Evolutionary conservation across 495 filamentous ascomycete species (phyloP).

Genomic region (Haplographium delicatum): DNA sequence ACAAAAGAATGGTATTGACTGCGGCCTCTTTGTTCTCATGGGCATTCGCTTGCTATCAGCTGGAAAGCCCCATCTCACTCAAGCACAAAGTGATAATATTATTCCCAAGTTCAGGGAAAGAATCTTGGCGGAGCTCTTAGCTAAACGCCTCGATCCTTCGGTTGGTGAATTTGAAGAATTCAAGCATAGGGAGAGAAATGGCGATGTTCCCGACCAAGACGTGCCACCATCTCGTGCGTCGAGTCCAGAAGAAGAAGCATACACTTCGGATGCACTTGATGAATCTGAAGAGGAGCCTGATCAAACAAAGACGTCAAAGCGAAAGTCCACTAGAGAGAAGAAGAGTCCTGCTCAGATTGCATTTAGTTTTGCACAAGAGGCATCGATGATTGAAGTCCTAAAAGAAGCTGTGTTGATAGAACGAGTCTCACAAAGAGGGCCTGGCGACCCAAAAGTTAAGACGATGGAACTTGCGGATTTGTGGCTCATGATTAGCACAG

Average conservation of each 20-base stretch:
- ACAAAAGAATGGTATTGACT: not conserved
- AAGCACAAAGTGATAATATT: not conserved
- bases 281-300: too few relatives aligned
- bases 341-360: too few relatives aligned
- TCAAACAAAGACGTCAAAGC: too few relatives aligned
- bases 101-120: not conserved
- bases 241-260: too few relatives aligned
- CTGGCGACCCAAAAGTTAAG: not conserved
- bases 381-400: slow-evolving; percentile 4
- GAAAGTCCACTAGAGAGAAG: too few relatives aligned
- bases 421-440: not conserved
- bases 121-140: not conserved
- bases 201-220: too few relatives aligned
- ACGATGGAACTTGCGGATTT: slow-evolving; percentile 2
- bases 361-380: slow-evolving; percentile 11
- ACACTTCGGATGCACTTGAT: too few relatives aligned
- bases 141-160: not conserved
- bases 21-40: not conserved
- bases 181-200: too few relatives aligned
- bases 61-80: not conserved
- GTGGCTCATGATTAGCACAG: slow-evolving; percentile 9
- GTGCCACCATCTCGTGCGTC: too few relatives aligned
- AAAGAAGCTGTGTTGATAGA: slow-evolving; percentile 12
- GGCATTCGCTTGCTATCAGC: not conserved
- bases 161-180: too few relatives aligned